These are phyloP conservation scores for Aspergillus tubingensis DNA, from an alignment of 2,329 filamentous ascomycete species.

Conservation along the genomic window DNA sequence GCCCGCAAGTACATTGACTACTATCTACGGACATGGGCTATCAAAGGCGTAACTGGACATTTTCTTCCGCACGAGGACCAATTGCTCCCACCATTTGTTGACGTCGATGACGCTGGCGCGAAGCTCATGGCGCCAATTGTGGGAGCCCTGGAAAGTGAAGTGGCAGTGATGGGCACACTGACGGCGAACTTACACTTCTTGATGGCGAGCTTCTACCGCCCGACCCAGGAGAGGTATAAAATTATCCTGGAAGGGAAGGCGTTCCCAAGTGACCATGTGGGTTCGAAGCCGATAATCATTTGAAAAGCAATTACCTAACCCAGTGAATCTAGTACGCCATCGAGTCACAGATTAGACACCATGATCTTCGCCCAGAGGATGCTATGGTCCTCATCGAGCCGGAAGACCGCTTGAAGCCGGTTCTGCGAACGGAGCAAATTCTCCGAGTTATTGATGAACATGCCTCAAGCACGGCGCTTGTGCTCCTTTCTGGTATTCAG, in stretches of 20 bases:
- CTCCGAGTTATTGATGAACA: slow-evolving; percentile 73
- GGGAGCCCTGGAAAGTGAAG: slow-evolving; percentile 70
- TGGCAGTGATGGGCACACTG: slow-evolving; percentile 85
- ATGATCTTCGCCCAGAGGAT: slow-evolving; percentile 65
- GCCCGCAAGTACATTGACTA: slow-evolving; percentile 66
- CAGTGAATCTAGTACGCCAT: slow-evolving; percentile 66
- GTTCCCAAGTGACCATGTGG: slow-evolving; percentile 81
- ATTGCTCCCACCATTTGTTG: slow-evolving; percentile 70
- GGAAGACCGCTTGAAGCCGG: slow-evolving; percentile 52
- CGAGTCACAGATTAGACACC: slow-evolving; percentile 75
- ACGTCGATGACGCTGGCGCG: slow-evolving; percentile 75
- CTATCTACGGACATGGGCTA: slow-evolving; percentile 81
- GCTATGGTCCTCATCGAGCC: slow-evolving; percentile 76
- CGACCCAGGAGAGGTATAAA: slow-evolving; percentile 67
- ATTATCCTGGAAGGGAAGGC: slow-evolving; percentile 88
- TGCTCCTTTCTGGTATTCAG: slow-evolving; percentile 84
- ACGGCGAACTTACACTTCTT: slow-evolving; percentile 80
- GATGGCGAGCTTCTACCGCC: slow-evolving; percentile 81
- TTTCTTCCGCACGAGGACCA: slow-evolving; percentile 70
- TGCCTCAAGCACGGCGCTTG: slow-evolving; percentile 69
- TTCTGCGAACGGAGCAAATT: slow-evolving; percentile 71
- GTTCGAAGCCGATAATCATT: slow-evolving; percentile 22
- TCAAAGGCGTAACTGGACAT: slow-evolving; percentile 81
- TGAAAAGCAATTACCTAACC: neutral
- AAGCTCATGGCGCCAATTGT: slow-evolving; percentile 71